Evolutionary conservation across 495 filamentous ascomycete genomes (phyloP), one percentile per base, ranked within the genome.

Genomic region (Daldinia childiae): DNA sequence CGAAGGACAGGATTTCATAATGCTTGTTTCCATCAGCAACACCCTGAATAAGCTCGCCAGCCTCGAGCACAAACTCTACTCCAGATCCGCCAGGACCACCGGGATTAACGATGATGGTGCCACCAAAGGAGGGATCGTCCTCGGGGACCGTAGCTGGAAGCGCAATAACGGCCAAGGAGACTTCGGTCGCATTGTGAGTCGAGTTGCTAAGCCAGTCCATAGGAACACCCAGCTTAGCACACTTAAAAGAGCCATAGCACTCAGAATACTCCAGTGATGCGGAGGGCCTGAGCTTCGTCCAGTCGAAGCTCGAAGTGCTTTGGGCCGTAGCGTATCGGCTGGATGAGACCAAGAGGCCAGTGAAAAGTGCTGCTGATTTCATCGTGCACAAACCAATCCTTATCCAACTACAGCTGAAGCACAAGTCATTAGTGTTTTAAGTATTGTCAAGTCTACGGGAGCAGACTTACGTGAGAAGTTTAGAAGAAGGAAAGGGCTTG

Each of bases 1-100:
- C 83, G 34, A 83, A 84, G 8, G 78, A 76, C n/a, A 84, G 68
- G 30, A 84, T 70, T 57, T 78, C 76, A 27, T 76, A 80, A 66
- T 74, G 73, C 38, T 76, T 79, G 39, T 34, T 65, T 21, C 51
- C 69, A 54, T 72, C 69, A 0, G 65, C 61, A 19, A 38, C 54
- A 7, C 7, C 32, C 17, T 66, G 72, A 7, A 72, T 1, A 15
- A 56, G 4, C 61, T 79, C 58, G 58, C 72, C 45, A 39, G 24
- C 1, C 38, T 73, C 6, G 56, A 75, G 9, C 65, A 75, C 0
- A 81, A 80, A 73, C 34, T 78, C 14, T 65, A 81, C 32, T 1
- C 69, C 73, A 8, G 73, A 75, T 1, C 64, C 69, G 36, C 72
- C 69, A 0, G 72, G 72, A 0, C 72, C 72, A 12, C 72, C 72